Evolutionary conservation across 1,139 yeast genomes (phyloP), one percentile per base, ranked within the genome.

Genomic region (Casaregolazyma suthepensis): DNA sequence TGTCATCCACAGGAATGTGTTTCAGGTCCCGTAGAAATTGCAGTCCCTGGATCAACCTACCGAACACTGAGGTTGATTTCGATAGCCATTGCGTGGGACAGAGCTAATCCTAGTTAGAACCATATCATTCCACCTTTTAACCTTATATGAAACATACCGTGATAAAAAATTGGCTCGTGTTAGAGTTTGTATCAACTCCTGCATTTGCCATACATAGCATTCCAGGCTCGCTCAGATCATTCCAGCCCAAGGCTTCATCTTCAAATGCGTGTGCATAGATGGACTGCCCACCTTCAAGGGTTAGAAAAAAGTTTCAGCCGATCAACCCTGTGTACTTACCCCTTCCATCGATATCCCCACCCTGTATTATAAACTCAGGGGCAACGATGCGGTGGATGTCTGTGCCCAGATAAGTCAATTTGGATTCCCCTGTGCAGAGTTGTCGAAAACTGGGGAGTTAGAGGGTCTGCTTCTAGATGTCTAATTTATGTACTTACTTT

Each of bases 121-220:
- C 43, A 35, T 19, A 7, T 23, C 17, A n/a, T 20, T 23, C 31
- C 19, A 13, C 12, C 3, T 4, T 15, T 18, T 40, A 44, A 12
- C 20, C 43, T 6, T 17, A 20, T 29, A 17, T 15, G 10, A 22
- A 3, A 52, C 62, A 53, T 50, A 59, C 61, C 12, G 74, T 80
- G 59, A 89, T 84, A 66, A 88, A 87, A 64, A 89, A 88, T 64
- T 87, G 96, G 0, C 90, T 81, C 15, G 79, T 76, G 61, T 85
- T 85, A 13, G 79, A 76, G 61, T 85, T 85, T 3, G 83, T 71
- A 55, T 80, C 63, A 18, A 76, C 71, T 1, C 85, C 87, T 19
- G 73, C 69, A 62, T 85, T 85, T 5, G 94, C 93, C 86, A 85
- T 81, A 53, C 91, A 66, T 10, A 69, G 59, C 15, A 63, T 57